Conservation (phyloP, 495 filamentous ascomycete genomes). For the Hypoxylon fuscum region DNA sequence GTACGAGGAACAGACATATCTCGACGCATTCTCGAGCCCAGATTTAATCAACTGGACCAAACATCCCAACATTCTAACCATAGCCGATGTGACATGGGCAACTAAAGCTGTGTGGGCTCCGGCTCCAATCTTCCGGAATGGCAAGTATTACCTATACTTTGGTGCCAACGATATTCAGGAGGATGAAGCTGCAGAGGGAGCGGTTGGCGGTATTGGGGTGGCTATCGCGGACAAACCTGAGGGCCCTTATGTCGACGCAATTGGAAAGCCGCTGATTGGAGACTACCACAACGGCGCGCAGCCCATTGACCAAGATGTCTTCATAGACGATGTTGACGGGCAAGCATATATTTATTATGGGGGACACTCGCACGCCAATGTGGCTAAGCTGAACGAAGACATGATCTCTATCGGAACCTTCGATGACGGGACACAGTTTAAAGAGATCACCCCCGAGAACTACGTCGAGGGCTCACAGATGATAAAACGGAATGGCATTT, state of each 20-base stretch:
- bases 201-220: constrained; percentile 55
- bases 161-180: constrained; percentile 55
- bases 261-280: constrained; percentile 54
- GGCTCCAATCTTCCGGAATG: constrained; percentile 55
- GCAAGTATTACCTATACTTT: constrained; percentile 62
- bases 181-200: constrained; percentile 20
- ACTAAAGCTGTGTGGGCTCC: constrained; percentile 60
- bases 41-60: constrained; percentile 50
- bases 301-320: constrained; percentile 61
- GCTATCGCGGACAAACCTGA: constrained; percentile 53
- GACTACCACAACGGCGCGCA: constrained; percentile 52
- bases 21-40: constrained; percentile 61
- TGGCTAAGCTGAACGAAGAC: constrained; percentile 55
- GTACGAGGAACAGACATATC: constrained; percentile 54
- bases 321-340: constrained; percentile 57
- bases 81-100: constrained; percentile 55
- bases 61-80: constrained; percentile 53
- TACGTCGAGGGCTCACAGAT: constrained; percentile 58
- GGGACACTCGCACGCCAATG: constrained; percentile 55
- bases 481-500: constrained; percentile 53
- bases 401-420: constrained; percentile 52
- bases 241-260: constrained; percentile 57
- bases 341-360: constrained; percentile 63
- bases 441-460: constrained; percentile 53
- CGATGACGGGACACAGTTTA: constrained; percentile 43